Evolutionary conservation across 176 grass and related monocot species (phyloP), one percentile per base, ranked within the genome.

Genomic region (Typha latifolia): DNA sequence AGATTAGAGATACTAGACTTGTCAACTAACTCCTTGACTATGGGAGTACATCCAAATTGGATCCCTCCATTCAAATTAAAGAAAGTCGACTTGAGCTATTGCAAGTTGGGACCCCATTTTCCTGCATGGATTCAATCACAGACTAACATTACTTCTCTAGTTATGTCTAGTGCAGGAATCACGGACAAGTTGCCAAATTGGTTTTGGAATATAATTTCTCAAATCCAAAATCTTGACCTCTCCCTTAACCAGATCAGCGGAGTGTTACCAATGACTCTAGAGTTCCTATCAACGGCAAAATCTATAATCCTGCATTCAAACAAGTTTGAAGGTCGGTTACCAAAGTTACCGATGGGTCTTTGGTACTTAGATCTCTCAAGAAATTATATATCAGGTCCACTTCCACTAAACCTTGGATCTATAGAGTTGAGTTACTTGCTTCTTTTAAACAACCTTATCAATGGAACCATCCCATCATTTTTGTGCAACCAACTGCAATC

Each of bases 111-210:
- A 4, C 78, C 74, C 2, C 18, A 47, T 6, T 82, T 86, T 24
- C 84, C 71, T 14, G 12, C 0, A 6, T 86, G 74, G 84, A 70
- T 26, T 26, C 24, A 26, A 26, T 26, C 24, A 26, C 24, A 2
- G 24, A 26, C 24, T 26, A 26, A 26, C 82, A 0, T 71, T 15
- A 0, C 0, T 0, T 0, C 0, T 16, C 20, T 86, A 15, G 75
- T 71, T 64, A 73, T 86, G 22, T 79, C 84, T 14, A 64, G 82
- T 12, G 49, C 71, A 18, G 19, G 67, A 70, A 82, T 86, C 47
- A 47, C 70, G 0, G 75, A 70, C 1, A 51, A 2, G 4, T 16
- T 82, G 1, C 72, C 82, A 0, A 20, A 80, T 49, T 90, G 83
- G 83, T 81, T 86, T 62, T 90, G 80, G 83, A 50, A 2, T 12